Evolutionary conservation across 1,139 yeast species (phyloP).

Genomic region (Hansenula anomala): DNA sequence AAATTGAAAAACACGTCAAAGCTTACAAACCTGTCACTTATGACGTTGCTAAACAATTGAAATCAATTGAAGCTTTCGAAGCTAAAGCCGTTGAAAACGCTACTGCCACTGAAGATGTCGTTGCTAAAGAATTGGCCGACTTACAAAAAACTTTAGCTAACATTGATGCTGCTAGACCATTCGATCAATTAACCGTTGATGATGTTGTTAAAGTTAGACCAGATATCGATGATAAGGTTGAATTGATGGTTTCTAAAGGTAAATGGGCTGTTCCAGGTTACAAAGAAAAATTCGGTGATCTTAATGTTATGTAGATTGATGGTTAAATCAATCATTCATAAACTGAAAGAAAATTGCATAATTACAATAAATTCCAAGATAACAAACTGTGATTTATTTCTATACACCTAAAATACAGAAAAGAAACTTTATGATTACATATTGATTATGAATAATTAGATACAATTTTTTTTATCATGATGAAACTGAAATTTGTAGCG

Average conservation of each 20-base stretch:
- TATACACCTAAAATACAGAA: no score
- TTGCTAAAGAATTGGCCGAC: constrained; percentile 78
- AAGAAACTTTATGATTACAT: constrained; percentile 9
- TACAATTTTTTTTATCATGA: neutral
- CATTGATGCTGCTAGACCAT: constrained; percentile 96
- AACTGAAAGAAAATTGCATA: neutral
- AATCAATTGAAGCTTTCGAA: constrained; percentile 91
- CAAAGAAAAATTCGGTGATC: constrained; percentile 95
- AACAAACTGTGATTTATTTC: no score
- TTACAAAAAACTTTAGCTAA: constrained; percentile 85
- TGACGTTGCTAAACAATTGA: constrained; percentile 85
- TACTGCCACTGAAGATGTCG: constrained; percentile 85
- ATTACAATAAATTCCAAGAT: constrained; percentile 1
- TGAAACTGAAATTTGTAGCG: neutral
- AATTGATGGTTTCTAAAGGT: constrained; percentile 93
- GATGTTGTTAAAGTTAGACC: constrained; percentile 95
- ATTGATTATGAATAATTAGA: constrained; percentile 14
- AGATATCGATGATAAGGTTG: constrained; percentile 94
- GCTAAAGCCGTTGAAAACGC: constrained; percentile 96
- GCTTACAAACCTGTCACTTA: constrained; percentile 78
- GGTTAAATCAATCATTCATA: neutral
- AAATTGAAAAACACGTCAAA: constrained; percentile 72
- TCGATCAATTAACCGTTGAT: constrained; percentile 92
- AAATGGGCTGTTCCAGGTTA: constrained; percentile 98
- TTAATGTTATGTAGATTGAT: constrained; percentile 78